Evolutionary conservation across 768 basidiomycete genomes (phyloP).

Genomic region (Lepiota brunneoincarnata): DNA sequence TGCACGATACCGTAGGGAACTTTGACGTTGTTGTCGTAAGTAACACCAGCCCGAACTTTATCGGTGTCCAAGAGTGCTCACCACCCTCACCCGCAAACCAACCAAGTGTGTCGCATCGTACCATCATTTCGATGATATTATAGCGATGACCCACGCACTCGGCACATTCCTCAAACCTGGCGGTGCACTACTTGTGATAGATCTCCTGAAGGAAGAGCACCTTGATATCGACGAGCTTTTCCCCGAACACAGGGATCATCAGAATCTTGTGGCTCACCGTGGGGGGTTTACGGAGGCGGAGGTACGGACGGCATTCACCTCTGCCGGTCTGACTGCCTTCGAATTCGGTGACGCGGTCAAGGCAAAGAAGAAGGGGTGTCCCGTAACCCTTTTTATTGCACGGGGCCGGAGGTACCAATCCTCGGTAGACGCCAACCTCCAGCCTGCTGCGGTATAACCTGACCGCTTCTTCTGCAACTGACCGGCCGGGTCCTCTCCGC

Average conservation of each 20-base stretch:
- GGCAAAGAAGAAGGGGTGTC: conserved; percentile 19
- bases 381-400: conserved; percentile 21
- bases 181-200: conserved; percentile 53
- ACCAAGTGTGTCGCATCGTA: conserved; percentile 66
- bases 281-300: conserved; percentile 26
- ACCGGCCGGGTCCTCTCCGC: too few species aligned
- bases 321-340: conserved; percentile 21
- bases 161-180: conserved; percentile 51
- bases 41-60: conserved; percentile 3
- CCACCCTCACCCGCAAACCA: conserved; percentile 19
- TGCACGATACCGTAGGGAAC: conserved; percentile 46
- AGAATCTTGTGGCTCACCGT: conserved; percentile 25
- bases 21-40: conserved; percentile 76
- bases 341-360: conserved; percentile 15
- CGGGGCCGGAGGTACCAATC: conserved; percentile 9
- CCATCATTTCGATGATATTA: conserved; percentile 57
- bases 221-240: conserved; percentile 16
- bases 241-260: conserved; percentile 19
- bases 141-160: conserved; percentile 44
- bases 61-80: too few species aligned
- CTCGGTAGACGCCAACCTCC: too few species aligned
- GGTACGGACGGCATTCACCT: conserved; percentile 22
- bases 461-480: too few species aligned
- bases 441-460: too few species aligned
- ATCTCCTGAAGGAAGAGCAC: conserved; percentile 36